Conservation (phyloP, 2,329 filamentous ascomycete species). For the Microthyrium microscopicum region DNA sequence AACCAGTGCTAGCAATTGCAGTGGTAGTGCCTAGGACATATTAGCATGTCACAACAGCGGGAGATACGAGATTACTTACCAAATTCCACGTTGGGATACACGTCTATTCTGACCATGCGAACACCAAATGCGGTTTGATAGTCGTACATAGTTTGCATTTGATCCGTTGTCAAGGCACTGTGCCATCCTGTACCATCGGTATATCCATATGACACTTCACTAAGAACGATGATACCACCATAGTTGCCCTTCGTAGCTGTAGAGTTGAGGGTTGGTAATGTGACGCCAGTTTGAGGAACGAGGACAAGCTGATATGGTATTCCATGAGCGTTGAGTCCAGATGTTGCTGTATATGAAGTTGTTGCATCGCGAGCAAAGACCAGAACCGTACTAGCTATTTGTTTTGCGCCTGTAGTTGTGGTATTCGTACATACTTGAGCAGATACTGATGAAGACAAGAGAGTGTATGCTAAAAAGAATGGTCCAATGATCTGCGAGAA, state of each 20-base stretch:
- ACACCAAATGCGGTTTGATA: slow-evolving; percentile 39
- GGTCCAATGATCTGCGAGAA: no score
- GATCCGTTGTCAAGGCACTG: slow-evolving; percentile 32
- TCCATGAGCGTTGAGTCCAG: slow-evolving; percentile 37
- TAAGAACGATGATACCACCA: slow-evolving; percentile 35
- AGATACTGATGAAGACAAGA: no score
- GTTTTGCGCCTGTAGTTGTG: no score
- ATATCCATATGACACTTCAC: slow-evolving; percentile 33
- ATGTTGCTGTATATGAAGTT: slow-evolving; percentile 29
- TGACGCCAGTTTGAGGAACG: slow-evolving; percentile 30
- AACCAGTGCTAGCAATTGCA: slow-evolving; percentile 23
- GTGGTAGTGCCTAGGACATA: no score
- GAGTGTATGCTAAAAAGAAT: no score
- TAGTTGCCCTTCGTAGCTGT: slow-evolving; percentile 31
- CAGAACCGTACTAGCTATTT: slow-evolving; percentile 27
- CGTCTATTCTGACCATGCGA: slow-evolving; percentile 38
- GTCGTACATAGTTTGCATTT: slow-evolving; percentile 34
- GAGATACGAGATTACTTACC: no score
- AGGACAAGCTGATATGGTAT: slow-evolving; percentile 35
- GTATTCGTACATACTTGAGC: no score
- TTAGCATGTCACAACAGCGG: no score
- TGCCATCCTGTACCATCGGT: slow-evolving; percentile 15
- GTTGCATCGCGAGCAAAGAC: slow-evolving; percentile 32
- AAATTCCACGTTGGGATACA: slow-evolving; percentile 30
- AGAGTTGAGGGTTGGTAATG: slow-evolving; percentile 30